Evolutionary conservation across 441 rosid genomes (phyloP), one percentile per base, ranked within the genome.

Genomic region (Biscutella laevigata): DNA sequence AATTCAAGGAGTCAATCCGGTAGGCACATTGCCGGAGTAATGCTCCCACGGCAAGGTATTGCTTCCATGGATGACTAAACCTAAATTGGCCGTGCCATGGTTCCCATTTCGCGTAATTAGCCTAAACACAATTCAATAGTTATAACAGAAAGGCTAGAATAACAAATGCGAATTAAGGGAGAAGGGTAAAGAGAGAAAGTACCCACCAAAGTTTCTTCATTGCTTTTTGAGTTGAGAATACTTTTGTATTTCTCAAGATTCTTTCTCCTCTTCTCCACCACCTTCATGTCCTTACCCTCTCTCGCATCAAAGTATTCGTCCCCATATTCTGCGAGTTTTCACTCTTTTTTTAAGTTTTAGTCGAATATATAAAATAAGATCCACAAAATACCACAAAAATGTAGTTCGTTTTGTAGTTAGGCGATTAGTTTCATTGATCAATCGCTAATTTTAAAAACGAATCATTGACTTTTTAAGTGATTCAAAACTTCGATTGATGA

Each of bases 11-110:
- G 49, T 68, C 64, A 49, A 68, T 57, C 20, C 59, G 54, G 48
- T 62, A 42, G 1, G 62, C 64, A 30, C 59, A 68, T 5, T 61
- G 64, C 4, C 84, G 77, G 16, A 63, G 64, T 26, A 69, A 64
- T 15, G 73, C 62, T 53, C 76, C 87, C 19, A 85, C 13, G 67
- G 68, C 58, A 8, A 79, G 68, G 48, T 81, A 88, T 7, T 77
- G 81, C 10, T 71, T 66, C 95, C 95, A 85, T 12, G 96, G 96
- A 72, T 88, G 96, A 5, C 77, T 68, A 44, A 83, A 88, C 34
- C 53, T 37, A 62, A 85, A 88, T 14, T 67, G 60, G 2, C 95
- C 92, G 14, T 81, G 96, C 12, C 75, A 55, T 1, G 92, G 96
- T 22, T 88, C 95, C 96, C 96, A 88, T 52, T 71, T 70, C 2